Base-by-base conservation (phyloP, 2,329 filamentous ascomycete species). In the Fusarium coffeatum region DNA sequence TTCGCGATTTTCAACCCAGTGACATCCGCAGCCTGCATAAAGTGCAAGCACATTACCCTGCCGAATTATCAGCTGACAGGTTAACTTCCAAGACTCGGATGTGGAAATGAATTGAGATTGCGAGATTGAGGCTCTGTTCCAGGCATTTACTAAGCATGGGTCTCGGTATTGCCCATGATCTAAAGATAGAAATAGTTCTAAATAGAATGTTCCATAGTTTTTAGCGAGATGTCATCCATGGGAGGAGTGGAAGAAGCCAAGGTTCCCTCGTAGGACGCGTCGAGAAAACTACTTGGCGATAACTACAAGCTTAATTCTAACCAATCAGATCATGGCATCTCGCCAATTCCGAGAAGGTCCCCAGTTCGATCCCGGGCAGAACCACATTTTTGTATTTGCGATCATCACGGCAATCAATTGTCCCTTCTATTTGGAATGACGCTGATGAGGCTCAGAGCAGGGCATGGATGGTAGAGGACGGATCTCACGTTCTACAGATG, bases 291-390 rank as follows among this genome's bases (percentile, higher is more conserved):
- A 11, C 34, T 37, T 37, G 10, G 10, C 18, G 18, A n/a, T n/a
- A 11, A 37, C 16, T 3, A 11, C 34, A 11, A 11, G 10, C 34
- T 37, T 11, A 8, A n/a, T 12, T n/a, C 34, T 12, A 12, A n/a
- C 18, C 34, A 37, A 37, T 37, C 34, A 37, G 18, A 12, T 25
- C n/a, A 37, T 46, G 59, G 40, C 45, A 61, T 46, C 56, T 61
- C 40, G 18, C 40, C 45, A 32, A 32, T 30, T 32, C 40, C 56
- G 30, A 61, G 56, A 62, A 63, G 46, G 27, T 62, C 32, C 60
- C 40, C 25, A 40, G 56, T 61, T 46, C 59, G 25, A 62, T 45
- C 56, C 46, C 56, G 40, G 59, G 46, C 45, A 22, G 56, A 62
- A 62, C 59, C 56, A 45, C 37, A 25, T 18, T 60, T 61, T 61